Conservation (phyloP, 192 early-diverging fungal species). For the Chytriomyces confervae region DNA sequence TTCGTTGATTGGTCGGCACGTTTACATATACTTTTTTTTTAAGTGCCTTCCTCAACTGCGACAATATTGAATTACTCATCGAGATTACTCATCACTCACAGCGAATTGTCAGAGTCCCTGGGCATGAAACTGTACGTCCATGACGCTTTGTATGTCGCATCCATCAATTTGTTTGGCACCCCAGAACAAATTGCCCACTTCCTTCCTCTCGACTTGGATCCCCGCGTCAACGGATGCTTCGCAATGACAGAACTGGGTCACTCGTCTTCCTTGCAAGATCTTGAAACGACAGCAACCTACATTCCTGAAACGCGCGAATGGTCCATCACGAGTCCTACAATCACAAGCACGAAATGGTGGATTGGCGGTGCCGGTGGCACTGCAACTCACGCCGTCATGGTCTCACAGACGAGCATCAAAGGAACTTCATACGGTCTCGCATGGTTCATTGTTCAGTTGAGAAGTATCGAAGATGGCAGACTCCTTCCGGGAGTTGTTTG, state of each 20-base stretch:
- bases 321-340: slow-evolving; percentile 63
- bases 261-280: slow-evolving; percentile 48
- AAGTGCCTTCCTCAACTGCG: neutral
- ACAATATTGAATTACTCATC: neutral
- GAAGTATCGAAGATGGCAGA: slow-evolving; percentile 78
- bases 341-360: slow-evolving; percentile 91
- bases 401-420: slow-evolving; percentile 83
- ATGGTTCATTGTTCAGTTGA: slow-evolving; percentile 87
- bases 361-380: slow-evolving; percentile 94
- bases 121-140: slow-evolving; percentile 50
- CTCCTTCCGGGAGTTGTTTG: slow-evolving; percentile 85
- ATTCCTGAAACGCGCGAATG: slow-evolving; percentile 85
- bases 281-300: slow-evolving; percentile 92
- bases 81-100: neutral
- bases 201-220: slow-evolving; percentile 78
- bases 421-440: slow-evolving; percentile 84
- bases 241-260: slow-evolving; percentile 92
- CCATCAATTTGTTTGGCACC: slow-evolving; percentile 83
- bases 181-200: slow-evolving; percentile 84
- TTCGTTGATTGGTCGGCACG: too few species aligned
- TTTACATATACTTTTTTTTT: neutral
- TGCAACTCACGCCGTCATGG: slow-evolving; percentile 80
- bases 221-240: slow-evolving; percentile 83
- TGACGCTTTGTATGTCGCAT: slow-evolving; percentile 76
- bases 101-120: neutral